Percentiles rank a stretch among this genome's conserved stretches.
These are phyloP conservation scores for Petrea volubilis DNA, from an alignment of 257 asterid species.

Conservation along the genomic window DNA sequence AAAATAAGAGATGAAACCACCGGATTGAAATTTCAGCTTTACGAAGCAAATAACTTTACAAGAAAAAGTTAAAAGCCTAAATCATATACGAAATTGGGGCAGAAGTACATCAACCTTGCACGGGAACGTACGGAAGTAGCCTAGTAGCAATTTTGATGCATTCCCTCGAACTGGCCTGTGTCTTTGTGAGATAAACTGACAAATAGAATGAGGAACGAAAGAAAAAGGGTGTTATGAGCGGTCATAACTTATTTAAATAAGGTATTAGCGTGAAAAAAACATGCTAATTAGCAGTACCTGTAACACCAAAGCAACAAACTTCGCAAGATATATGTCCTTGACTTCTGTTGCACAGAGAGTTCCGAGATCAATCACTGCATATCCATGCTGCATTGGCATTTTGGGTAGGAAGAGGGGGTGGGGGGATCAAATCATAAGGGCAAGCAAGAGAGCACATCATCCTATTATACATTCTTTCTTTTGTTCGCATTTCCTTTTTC, in stretches of 20 bases:
- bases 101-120: constrained; percentile 65
- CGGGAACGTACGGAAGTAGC: constrained; percentile 66
- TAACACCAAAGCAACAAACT: constrained; percentile 60
- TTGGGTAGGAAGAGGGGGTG: constrained; percentile 1
- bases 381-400: constrained; percentile 65
- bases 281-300: constrained; percentile 58
- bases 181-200: constrained; percentile 82
- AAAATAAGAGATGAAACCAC: background rate
- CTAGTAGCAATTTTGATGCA: constrained; percentile 62
- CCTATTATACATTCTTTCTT: background rate
- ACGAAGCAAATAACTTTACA: background rate
- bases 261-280: background rate
- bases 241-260: constrained; percentile 14
- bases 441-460: background rate
- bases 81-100: background rate
- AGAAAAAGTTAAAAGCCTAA: constrained; percentile 1
- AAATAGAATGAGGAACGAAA: constrained; percentile 19
- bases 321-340: constrained; percentile 57
- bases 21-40: background rate
- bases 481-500: background rate
- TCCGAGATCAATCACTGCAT: constrained; percentile 64
- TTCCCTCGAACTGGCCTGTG: constrained; percentile 82
- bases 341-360: constrained; percentile 44
- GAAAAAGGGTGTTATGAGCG: background rate
- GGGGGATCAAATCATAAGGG: too few species aligned